Conservation (phyloP, 768 basidiomycete species). For the Cystobasidium onofrii region DNA sequence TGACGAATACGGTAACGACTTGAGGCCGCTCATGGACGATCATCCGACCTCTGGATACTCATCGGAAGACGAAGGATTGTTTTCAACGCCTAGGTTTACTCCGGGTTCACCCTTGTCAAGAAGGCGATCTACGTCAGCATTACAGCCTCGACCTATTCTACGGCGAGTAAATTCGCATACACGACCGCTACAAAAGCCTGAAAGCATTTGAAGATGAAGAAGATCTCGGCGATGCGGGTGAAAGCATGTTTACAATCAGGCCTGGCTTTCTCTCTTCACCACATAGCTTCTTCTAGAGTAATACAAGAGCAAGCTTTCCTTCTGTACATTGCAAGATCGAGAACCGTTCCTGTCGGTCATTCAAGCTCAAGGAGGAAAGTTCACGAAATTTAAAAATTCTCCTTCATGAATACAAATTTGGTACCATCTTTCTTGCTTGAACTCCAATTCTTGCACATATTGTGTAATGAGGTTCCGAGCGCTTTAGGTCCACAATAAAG, state of each 20-base stretch:
- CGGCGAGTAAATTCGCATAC: neutral
- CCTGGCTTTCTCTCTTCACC: neutral
- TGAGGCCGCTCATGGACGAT: neutral
- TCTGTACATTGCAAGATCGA: too few species aligned
- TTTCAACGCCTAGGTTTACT: neutral
- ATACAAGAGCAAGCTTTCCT: too few species aligned
- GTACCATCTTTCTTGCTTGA: slow-evolving; percentile 58
- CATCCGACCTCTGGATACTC: neutral
- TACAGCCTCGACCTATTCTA: neutral
- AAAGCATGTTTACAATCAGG: neutral
- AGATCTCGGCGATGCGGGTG: neutral
- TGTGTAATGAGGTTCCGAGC: slow-evolving; percentile 52
- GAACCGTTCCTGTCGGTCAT: too few species aligned
- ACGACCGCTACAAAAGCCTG: neutral
- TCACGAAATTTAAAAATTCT: slow-evolving; percentile 24
- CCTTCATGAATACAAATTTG: slow-evolving; percentile 59
- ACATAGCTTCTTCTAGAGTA: neutral
- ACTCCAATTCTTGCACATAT: slow-evolving; percentile 78
- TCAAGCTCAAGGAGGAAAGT: too few species aligned
- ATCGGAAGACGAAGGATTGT: neutral
- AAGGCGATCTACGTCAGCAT: neutral
- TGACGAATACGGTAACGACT: neutral
- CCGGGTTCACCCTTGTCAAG: neutral
- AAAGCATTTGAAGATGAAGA: neutral
- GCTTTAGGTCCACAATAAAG: slow-evolving; percentile 44